phyloP scores from a whole-genome alignment of 495 filamentous ascomycete genomes.

The Pyrenula massariospora region DNA sequence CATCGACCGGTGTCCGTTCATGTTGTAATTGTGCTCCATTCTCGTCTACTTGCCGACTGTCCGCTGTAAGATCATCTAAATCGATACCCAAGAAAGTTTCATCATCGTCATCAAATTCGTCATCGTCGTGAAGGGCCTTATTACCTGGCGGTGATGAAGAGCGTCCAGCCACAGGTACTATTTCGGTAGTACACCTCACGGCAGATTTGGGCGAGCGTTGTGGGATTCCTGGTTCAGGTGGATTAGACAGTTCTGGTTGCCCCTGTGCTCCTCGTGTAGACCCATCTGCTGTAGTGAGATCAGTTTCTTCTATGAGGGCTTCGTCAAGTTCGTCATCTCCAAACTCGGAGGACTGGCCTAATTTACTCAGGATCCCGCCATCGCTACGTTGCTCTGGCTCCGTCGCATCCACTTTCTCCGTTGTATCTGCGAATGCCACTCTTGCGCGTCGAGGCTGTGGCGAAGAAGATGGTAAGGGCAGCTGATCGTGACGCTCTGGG shows the following conservation, averaged over 20 bases:
- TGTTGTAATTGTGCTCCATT: constrained; percentile 23
- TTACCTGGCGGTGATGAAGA: neutral
- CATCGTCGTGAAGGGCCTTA: constrained; percentile 29
- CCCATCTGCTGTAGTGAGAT: constrained; percentile 25
- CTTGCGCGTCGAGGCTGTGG: constrained; percentile 1
- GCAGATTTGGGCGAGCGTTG: neutral
- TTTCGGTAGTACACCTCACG: neutral
- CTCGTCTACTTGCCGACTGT: constrained; percentile 1
- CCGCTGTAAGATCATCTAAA: constrained; percentile 33
- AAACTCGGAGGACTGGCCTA: constrained; percentile 38
- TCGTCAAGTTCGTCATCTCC: constrained; percentile 50
- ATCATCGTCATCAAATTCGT: constrained; percentile 51
- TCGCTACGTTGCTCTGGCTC: constrained; percentile 1
- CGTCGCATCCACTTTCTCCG: constrained; percentile 5
- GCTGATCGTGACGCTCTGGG: constrained; percentile 25
- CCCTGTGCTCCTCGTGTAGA: constrained; percentile 6
- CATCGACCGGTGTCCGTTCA: constrained; percentile 29
- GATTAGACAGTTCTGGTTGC: constrained; percentile 1
- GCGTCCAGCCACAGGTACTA: neutral
- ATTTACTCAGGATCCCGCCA: constrained; percentile 1
- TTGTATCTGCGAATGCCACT: constrained; percentile 4
- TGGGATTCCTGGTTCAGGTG: neutral
- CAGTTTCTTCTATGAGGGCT: constrained; percentile 36
- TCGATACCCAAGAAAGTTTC: constrained; percentile 36
- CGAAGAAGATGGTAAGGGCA: constrained; percentile 4